These are phyloP conservation scores for Speleostelium caveatum DNA, from an alignment of 78 protist genomes.

Conservation along the genomic window DNA sequence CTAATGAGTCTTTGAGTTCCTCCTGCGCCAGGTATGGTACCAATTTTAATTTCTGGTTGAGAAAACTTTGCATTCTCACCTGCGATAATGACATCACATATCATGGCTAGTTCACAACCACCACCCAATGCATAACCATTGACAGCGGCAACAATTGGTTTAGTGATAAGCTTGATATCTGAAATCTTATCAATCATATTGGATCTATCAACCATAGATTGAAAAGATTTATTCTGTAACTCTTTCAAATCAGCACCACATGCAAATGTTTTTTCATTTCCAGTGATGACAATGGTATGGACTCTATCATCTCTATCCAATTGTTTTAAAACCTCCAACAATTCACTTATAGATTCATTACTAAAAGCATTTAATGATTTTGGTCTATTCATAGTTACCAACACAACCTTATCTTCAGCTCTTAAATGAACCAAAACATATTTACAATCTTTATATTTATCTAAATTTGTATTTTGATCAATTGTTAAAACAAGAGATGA, in stretches of 20 bases:
- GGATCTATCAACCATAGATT: conserved; percentile 20
- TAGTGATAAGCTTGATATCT: conserved; percentile 27
- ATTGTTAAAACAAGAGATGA: too few relatives aligned
- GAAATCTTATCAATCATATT: conserved; percentile 77
- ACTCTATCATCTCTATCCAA: conserved; percentile 37
- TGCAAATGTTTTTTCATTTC: conserved; percentile 39
- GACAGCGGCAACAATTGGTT: conserved; percentile 98
- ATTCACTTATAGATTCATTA: conserved; percentile 16
- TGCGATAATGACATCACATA: conserved; percentile 95
- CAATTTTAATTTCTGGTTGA: conserved; percentile 97
- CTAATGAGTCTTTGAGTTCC: conserved; percentile 96
- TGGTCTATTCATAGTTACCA: conserved; percentile 49
- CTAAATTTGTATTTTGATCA: background rate
- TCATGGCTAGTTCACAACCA: conserved; percentile 98
- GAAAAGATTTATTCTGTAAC: conserved; percentile 73
- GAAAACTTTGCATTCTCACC: conserved; percentile 94
- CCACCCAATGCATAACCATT: conserved; percentile 98
- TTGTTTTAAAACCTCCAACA: background rate
- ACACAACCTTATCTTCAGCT: conserved; percentile 9
- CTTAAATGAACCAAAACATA: background rate
- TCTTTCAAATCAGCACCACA: conserved; percentile 97
- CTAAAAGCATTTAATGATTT: conserved; percentile 39
- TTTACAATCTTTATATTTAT: background rate
- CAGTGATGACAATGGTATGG: conserved; percentile 34
- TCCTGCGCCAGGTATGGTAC: conserved; percentile 98